Evolutionary conservation across 305 asterid genomes (phyloP), one percentile per base, ranked within the genome.

Genomic region (Plantago coronopus): DNA sequence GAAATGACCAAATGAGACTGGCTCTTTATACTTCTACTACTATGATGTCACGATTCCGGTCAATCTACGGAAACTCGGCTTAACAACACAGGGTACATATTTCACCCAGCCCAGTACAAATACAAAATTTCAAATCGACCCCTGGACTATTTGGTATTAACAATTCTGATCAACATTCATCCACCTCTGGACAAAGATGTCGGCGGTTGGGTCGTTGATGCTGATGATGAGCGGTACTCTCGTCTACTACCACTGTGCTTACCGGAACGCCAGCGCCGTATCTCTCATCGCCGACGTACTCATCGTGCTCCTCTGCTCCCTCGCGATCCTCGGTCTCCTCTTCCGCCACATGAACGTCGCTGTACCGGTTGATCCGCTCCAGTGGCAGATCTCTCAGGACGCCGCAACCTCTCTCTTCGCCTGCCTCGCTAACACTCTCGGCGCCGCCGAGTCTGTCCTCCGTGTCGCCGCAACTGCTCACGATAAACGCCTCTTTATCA

Each of bases 401-500:
- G 76, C 96, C 21, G 96, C 97, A 13, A 83, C 85, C 22, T 66
- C 84, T 34, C 68, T 84, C 71, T 83, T 89, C 74, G 99, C 96
- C 66, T 75, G 89, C 75, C 80, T 93, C 70, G 99, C 95, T 54
- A 93, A 93, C 71, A 93, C 94, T 31, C 67, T 93, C 59, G 99
- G 99, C 57, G 99, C 97, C 21, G 87, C 99, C 63, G 99, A 93
- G 80, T 89, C 97, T 21, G 99, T 93, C 70, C 83, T 93, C 66
- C 89, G 99, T 18, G 96, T 93, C 61, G 95, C 97, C 72, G 96
- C 97, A 72, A 87, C 95, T 49, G 99, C 96, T 60, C 97, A 89
- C 54, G 99, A 93, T 72, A 93, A 87, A 69, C 87, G 96, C 73
- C 86, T 93, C 71, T 89, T 93, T 72, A 38, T 93, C 69, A 93